Evolutionary conservation across 805 yeast species (phyloP).

Genomic region (Suhomyces sp.): DNA sequence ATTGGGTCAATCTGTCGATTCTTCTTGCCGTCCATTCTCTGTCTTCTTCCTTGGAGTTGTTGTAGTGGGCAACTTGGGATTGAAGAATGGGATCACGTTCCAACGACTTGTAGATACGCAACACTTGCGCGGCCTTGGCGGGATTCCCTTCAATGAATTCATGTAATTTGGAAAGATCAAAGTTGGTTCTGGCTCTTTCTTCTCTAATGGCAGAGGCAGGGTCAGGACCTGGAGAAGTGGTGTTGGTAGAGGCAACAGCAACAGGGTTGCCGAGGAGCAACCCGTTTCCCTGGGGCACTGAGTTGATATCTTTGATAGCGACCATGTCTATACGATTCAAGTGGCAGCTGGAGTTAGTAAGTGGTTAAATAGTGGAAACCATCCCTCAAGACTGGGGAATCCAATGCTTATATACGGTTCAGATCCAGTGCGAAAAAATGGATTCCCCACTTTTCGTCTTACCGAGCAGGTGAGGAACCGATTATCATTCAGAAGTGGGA

Average conservation of each 20-base stretch:
- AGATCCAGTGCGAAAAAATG: too few species aligned
- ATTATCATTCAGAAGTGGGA: too few species aligned
- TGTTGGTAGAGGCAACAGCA: neutral
- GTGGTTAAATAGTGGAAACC: too few species aligned
- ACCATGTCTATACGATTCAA: too few species aligned
- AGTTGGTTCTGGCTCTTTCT: slow-evolving; percentile 46
- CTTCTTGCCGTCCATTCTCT: slow-evolving; percentile 60
- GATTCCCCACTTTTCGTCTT: too few species aligned
- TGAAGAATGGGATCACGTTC: slow-evolving; percentile 67
- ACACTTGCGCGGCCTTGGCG: slow-evolving; percentile 35
- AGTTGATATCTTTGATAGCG: too few species aligned
- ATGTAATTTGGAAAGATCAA: slow-evolving; percentile 42
- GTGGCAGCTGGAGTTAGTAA: too few species aligned
- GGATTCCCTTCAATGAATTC: slow-evolving; percentile 56
- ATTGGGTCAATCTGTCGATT: slow-evolving; percentile 59
- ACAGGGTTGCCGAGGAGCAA: too few species aligned
- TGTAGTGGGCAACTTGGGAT: slow-evolving; percentile 56
- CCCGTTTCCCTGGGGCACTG: too few species aligned
- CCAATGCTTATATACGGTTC: too few species aligned
- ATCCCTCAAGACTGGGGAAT: too few species aligned
- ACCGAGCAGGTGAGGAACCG: too few species aligned
- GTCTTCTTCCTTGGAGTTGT: slow-evolving; percentile 53
- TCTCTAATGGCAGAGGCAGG: slow-evolving; percentile 34
- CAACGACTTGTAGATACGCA: slow-evolving; percentile 42
- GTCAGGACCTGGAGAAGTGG: slow-evolving; percentile 25